A percentile compares a stretch with the other conserved stretches of the same genome.
Conservation (phyloP, 805 yeast species). For the Monosporozyma aquatica region DNA sequence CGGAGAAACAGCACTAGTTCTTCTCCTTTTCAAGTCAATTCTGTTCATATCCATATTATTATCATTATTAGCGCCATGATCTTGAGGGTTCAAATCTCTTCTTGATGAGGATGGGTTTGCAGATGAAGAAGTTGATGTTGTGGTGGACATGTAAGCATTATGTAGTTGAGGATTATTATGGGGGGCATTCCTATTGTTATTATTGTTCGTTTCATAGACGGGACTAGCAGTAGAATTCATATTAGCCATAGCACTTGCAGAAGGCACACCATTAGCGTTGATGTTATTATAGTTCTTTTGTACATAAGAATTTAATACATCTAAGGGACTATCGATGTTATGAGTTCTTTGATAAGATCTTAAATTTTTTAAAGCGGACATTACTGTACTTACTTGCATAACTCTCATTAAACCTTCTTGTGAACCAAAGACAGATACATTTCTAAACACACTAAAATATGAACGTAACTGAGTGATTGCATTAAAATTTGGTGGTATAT, state of each 20-base stretch:
- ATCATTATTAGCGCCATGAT: neutral
- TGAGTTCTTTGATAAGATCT: constrained; percentile 46
- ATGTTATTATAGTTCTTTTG: neutral
- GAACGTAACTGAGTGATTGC: constrained; percentile 29
- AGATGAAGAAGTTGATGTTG: neutral
- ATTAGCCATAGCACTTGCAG: neutral
- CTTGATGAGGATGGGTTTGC: neutral
- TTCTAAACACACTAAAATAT: constrained; percentile 38
- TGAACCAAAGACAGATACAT: constrained; percentile 50
- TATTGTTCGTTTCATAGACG: neutral
- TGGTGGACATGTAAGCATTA: neutral
- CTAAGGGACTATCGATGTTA: constrained; percentile 44
- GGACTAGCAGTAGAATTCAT: neutral
- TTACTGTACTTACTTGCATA: constrained; percentile 68
- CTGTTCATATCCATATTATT: neutral
- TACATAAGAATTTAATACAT: constrained; percentile 36
- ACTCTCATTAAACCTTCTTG: constrained; percentile 59
- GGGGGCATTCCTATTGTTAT: neutral
- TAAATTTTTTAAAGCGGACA: constrained; percentile 61
- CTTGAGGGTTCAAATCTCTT: neutral
- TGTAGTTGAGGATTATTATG: neutral
- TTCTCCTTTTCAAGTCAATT: constrained; percentile 9
- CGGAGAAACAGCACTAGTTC: constrained; percentile 14
- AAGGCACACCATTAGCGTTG: neutral
- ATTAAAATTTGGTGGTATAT: constrained; percentile 15